Conservation (phyloP, 345 rosid species). For the Eucalyptus pauciflora region DNA sequence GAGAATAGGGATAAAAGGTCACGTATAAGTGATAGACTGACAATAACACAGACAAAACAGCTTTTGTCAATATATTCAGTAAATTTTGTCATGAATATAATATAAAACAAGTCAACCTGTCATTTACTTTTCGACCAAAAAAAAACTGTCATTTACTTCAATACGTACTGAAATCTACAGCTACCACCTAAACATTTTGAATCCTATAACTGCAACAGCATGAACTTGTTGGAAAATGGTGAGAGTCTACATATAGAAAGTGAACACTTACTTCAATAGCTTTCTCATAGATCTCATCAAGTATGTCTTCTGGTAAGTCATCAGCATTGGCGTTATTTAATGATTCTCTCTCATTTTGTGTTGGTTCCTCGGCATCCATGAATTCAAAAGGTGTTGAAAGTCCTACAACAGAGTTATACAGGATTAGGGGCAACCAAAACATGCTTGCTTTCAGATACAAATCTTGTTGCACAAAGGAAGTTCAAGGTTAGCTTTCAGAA, state of each 20-base stretch:
- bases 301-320: slow-evolving; percentile 32
- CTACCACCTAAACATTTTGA: neutral
- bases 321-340: slow-evolving; percentile 5
- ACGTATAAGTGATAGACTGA: neutral
- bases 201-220: neutral
- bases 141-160: neutral
- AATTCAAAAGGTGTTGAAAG: slow-evolving; percentile 15
- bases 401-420: neutral
- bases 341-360: slow-evolving; percentile 16
- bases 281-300: slow-evolving; percentile 38
- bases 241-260: neutral
- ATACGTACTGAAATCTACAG: neutral
- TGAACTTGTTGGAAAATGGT: neutral
- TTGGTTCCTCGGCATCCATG: slow-evolving; percentile 13
- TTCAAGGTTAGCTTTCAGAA: neutral
- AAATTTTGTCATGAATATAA: neutral
- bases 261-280: slow-evolving; percentile 25
- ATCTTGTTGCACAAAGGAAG: neutral
- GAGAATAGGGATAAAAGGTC: neutral
- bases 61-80: neutral
- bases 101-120: neutral
- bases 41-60: neutral
- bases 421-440: neutral
- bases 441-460: neutral
- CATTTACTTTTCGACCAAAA: neutral